Percentiles rank a stretch among this genome's conserved stretches.
Conservation (phyloP, 495 filamentous ascomycete genomes). For the Daldinia loculata region DNA sequence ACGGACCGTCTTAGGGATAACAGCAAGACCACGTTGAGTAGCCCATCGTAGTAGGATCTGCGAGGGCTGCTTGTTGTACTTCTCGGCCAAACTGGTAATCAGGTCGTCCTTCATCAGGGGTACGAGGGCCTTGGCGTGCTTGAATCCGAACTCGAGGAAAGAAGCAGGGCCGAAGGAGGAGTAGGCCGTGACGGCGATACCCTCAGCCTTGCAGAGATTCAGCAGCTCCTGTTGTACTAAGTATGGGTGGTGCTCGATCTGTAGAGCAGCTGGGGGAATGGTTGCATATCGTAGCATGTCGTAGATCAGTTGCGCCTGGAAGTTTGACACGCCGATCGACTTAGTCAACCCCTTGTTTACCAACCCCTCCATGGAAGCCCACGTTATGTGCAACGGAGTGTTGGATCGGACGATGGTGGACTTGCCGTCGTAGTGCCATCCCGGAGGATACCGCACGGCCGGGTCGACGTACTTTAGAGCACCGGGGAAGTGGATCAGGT, state of each 20-base stretch:
- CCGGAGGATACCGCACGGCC: conserved; percentile 77
- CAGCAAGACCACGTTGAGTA: conserved; percentile 89
- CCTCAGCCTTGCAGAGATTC: conserved; percentile 72
- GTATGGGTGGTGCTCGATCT: conserved; percentile 99
- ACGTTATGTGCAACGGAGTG: conserved; percentile 85
- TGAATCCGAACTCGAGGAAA: conserved; percentile 82
- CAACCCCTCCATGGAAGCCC: conserved; percentile 83
- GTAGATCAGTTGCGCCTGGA: conserved; percentile 81
- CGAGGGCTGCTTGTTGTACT: conserved; percentile 77
- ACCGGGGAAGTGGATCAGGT: conserved; percentile 84
- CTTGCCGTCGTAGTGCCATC: conserved; percentile 73
- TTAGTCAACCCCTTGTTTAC: conserved; percentile 73
- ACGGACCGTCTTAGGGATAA: conserved; percentile 89
- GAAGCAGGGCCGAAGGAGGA: conserved; percentile 87
- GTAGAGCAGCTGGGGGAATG: conserved; percentile 79
- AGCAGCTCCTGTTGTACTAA: conserved; percentile 81
- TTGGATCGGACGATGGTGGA: conserved; percentile 66
- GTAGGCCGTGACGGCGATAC: conserved; percentile 86
- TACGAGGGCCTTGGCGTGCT: conserved; percentile 71
- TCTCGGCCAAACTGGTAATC: conserved; percentile 72
- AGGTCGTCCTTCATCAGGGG: conserved; percentile 74
- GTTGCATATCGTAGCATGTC: conserved; percentile 87
- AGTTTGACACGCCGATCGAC: conserved; percentile 91
- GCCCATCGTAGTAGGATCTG: conserved; percentile 93
- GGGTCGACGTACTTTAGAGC: conserved; percentile 83